A percentile compares a stretch with the other conserved stretches of the same genome.
phyloP scores from a whole-genome alignment of 805 yeast species.

The Starmerella floris region DNA sequence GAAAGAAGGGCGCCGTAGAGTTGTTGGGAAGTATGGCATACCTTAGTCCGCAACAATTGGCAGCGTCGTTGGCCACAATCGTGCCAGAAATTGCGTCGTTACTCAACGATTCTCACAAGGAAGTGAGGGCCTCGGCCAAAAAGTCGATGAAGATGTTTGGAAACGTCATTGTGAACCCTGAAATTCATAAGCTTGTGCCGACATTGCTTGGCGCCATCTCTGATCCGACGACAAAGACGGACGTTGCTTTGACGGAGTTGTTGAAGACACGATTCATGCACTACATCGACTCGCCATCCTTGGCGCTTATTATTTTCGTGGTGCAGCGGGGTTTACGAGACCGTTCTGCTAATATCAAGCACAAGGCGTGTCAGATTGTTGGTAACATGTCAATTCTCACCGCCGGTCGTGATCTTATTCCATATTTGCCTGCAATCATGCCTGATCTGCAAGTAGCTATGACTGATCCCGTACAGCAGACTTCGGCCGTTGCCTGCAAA shows the following conservation, averaged over 20 bases:
- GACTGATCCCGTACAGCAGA: slow-evolving; percentile 97
- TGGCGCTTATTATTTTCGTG: slow-evolving; percentile 88
- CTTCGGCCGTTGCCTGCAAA: slow-evolving; percentile 94
- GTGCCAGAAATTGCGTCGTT: slow-evolving; percentile 96
- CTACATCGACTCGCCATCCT: slow-evolving; percentile 94
- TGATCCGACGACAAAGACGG: slow-evolving; percentile 86
- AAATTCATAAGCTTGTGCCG: slow-evolving; percentile 85
- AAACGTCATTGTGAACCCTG: slow-evolving; percentile 94
- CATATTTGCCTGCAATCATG: slow-evolving; percentile 66
- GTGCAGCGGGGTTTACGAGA: slow-evolving; percentile 92
- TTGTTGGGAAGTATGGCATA: slow-evolving; percentile 96
- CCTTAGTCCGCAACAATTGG: slow-evolving; percentile 84
- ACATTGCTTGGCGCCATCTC: slow-evolving; percentile 81
- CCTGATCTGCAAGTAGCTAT: slow-evolving; percentile 79
- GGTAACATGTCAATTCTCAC: slow-evolving; percentile 97
- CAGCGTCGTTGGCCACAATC: slow-evolving; percentile 75
- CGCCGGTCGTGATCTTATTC: slow-evolving; percentile 70
- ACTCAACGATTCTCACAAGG: slow-evolving; percentile 88
- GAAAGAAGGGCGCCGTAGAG: slow-evolving; percentile 94
- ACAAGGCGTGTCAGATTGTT: slow-evolving; percentile 92
- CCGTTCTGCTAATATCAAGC: slow-evolving; percentile 82
- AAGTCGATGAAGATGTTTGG: slow-evolving; percentile 80
- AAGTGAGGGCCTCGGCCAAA: slow-evolving; percentile 91
- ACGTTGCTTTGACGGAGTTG: slow-evolving; percentile 70
- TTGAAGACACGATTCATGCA: slow-evolving; percentile 90